A percentile compares a stretch with the other conserved stretches of the same genome.
These are phyloP conservation scores for Oldenlandia corymbosa DNA, from an alignment of 257 asterid genomes.

Conservation along the genomic window DNA sequence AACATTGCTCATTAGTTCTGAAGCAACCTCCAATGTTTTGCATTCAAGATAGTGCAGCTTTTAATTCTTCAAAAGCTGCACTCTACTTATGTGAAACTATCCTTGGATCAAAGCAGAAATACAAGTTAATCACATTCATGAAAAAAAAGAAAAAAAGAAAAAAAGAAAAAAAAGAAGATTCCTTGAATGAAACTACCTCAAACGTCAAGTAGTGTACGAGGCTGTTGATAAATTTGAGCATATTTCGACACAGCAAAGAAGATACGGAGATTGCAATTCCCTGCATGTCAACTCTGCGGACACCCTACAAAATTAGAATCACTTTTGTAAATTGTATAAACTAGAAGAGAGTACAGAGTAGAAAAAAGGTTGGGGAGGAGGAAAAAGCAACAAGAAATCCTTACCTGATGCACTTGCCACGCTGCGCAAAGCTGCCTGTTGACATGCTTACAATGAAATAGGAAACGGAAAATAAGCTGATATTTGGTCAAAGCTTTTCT, in stretches of 20 bases:
- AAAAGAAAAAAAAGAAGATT: too few species aligned
- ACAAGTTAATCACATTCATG: conserved; percentile 2
- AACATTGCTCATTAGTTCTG: not conserved
- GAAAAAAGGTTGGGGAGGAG: conserved; percentile 7
- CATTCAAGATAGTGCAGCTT: not conserved
- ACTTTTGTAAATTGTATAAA: not conserved
- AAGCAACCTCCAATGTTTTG: not conserved
- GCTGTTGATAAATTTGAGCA: conserved; percentile 93
- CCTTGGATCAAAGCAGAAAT: not conserved
- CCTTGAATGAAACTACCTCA: conserved; percentile 49
- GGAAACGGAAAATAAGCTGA: conserved; percentile 79
- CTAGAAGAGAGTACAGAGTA: conserved; percentile 2
- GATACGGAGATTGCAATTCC: conserved; percentile 87
- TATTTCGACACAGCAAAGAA: conserved; percentile 88
- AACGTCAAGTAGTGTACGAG: conserved; percentile 92
- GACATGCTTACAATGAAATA: conserved; percentile 95
- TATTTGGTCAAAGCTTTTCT: conserved; percentile 84
- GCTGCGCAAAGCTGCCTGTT: conserved; percentile 96
- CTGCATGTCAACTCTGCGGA: conserved; percentile 87
- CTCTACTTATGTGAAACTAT: not conserved
- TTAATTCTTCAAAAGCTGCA: not conserved
- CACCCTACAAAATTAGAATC: conserved; percentile 51
- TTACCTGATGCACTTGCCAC: conserved; percentile 94
- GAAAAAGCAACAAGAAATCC: conserved; percentile 6
- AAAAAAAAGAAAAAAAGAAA: conserved; percentile 12